Evolutionary conservation across 805 yeast species (phyloP), one percentile per base, ranked within the genome.

Genomic region (Limtongozyma cylindracea): DNA sequence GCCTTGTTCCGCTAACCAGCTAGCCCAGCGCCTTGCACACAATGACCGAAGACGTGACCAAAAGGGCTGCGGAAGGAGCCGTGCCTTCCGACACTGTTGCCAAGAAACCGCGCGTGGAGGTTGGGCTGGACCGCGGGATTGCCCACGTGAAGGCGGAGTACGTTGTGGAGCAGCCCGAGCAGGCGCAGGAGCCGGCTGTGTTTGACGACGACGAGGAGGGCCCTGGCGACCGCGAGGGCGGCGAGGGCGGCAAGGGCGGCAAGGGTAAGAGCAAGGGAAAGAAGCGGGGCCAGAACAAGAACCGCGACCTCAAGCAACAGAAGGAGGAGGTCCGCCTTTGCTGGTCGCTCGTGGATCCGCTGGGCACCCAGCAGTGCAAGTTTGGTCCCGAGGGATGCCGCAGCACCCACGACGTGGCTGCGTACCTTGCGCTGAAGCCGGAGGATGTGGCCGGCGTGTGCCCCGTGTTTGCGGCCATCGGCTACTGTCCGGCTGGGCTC

Each of bases 401-500:
- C 27, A 72, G 55, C 37, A 61, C 66, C 21, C 99, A 88, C 46
- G 72, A 80, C 44, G 39, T 80, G 12, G 56, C 52, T 3, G 51
- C 43, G 21, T 88, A 78, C 34, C 40, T 88, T 15, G 45, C 38
- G 1, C 40, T 59, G 12, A 84, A 88, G 41, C 71, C 65, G 1
- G 53, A 45, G 0, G 96, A 88, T 39, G 47, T 77, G 12, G 61
- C 55, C 7, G 91, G 91, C 0, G 36, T 35, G 2, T 88, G 99
- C 45, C 96, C 98, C 0, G 93, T 77, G 3, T 80, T 49, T 38
- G 50, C 49, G 16, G 70, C 73, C 2, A 50, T 77, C 17, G 99
- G 99, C 1, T 68, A 63, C 36, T 88, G 99, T 52, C 92, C 93
- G 4, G 61, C 72, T 28, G 98, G 98, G 1, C 46, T 76, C 33